Evolutionary conservation across 495 filamentous ascomycete genomes (phyloP).

Genomic region (Lentithecium fluviatile): DNA sequence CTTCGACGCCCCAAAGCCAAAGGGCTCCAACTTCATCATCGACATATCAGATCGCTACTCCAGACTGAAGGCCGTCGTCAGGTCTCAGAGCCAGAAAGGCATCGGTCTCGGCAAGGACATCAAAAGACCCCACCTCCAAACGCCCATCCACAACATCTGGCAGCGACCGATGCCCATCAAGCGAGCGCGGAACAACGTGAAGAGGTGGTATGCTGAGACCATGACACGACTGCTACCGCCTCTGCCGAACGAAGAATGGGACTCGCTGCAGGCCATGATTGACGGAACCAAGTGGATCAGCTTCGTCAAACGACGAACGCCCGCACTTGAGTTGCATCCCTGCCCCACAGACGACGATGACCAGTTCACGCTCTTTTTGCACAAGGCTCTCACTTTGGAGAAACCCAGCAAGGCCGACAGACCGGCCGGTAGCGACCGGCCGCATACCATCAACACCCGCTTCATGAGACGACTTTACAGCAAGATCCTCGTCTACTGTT

Average conservation of each 20-base stretch:
- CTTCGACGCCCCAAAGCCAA: constrained; percentile 40
- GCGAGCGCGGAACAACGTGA: constrained; percentile 58
- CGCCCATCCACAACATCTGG: constrained; percentile 66
- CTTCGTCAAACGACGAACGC: constrained; percentile 36
- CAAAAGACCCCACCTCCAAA: constrained; percentile 48
- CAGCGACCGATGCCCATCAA: constrained; percentile 53
- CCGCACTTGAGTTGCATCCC: not conserved
- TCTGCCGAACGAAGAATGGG: constrained; percentile 64
- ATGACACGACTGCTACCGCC: constrained; percentile 67
- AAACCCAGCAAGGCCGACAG: constrained; percentile 23
- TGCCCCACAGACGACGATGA: not conserved
- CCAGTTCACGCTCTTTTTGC: not conserved
- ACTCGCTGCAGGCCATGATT: constrained; percentile 58
- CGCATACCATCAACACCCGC: constrained; percentile 18
- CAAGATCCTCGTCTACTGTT: constrained; percentile 13
- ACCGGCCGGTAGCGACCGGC: constrained; percentile 12
- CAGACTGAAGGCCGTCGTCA: constrained; percentile 27
- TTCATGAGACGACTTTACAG: constrained; percentile 33
- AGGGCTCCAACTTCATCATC: constrained; percentile 21
- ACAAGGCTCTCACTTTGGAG: constrained; percentile 4
- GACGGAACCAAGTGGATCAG: constrained; percentile 51
- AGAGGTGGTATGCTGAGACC: constrained; percentile 57
- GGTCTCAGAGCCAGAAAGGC: constrained; percentile 16
- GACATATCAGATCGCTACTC: constrained; percentile 31
- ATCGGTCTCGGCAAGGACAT: constrained; percentile 31